Percentiles rank a stretch among this genome's conserved stretches.
These are phyloP conservation scores for Eucalyptus erythrocorys DNA, from an alignment of 345 rosid species.

Conservation along the genomic window DNA sequence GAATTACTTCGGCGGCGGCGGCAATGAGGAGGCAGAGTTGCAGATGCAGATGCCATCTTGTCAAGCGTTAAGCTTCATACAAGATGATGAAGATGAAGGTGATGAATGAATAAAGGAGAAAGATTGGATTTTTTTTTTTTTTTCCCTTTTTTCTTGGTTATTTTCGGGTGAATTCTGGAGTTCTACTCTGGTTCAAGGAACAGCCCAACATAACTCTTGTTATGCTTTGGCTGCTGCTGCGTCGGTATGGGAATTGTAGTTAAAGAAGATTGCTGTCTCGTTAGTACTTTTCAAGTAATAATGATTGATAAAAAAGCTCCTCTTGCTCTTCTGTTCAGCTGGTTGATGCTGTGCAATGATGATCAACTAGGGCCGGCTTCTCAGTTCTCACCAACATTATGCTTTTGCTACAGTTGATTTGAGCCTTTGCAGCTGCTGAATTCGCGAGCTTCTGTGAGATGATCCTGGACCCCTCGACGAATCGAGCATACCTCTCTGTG, in stretches of 20 bases:
- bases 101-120: neutral
- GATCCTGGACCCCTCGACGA: neutral
- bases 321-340: neutral
- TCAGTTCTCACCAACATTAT: neutral
- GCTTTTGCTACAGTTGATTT: neutral
- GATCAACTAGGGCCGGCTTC: neutral
- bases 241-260: neutral
- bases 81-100: conserved; percentile 1
- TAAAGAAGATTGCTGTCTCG: neutral
- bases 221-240: neutral
- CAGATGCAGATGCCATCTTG: conserved; percentile 3
- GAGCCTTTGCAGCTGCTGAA: neutral
- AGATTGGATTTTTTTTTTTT: neutral
- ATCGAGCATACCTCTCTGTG: neutral
- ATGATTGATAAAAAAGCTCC: neutral
- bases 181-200: neutral
- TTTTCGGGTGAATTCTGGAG: neutral
- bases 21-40: neutral
- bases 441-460: neutral
- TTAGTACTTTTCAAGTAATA: neutral
- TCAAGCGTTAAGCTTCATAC: conserved; percentile 37
- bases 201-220: neutral
- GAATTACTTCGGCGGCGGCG: conserved; percentile 22
- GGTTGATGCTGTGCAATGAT: neutral
- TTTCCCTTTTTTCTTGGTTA: neutral